Evolutionary conservation across 75 land plant genomes (phyloP), one percentile per base, ranked within the genome.

Genomic region (Sequoiadendron giganteum): DNA sequence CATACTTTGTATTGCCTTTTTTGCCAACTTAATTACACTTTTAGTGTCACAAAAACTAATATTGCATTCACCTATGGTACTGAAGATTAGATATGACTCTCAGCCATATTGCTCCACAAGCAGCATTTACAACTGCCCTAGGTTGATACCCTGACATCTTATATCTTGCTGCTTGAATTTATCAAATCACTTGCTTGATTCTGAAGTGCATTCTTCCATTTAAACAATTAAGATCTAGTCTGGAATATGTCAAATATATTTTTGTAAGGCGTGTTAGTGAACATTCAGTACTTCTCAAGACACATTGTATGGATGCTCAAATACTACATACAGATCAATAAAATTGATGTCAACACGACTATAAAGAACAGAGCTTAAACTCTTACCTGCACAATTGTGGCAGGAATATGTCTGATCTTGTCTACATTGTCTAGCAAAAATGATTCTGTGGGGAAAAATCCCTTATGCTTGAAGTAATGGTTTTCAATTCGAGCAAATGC

Each of bases 401-500:
- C 89, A 84, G 93, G 93, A 82, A 98, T 97, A 81, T 98, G 99
- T 79, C 96, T 90, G 86, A 98, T 98, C 89, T 97, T 98, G 25
- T 98, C 95, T 72, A 98, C 86, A 89, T 98, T 98, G 90, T 98
- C 99, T 54, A 98, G 88, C 78, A 98, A 92, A 88, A 88, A 96
- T 15, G 99, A 97, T 86, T 97, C 99, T 21, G 91, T 86, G 43
- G 99, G 96, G 79, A 98, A 93, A 76, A 98, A 97, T 1, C 99
- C 99, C 83, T 95, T 97, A 89, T 98, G 95, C 86, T 91, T 86
- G 87, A 98, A 98, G 83, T 96, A 98, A 88, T 97, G 99, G 77
- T 98, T 98, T 86, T 98, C 99, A 86, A 98, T 97, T 87, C 97
- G 90, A 87, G 99, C 99, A 93, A 98, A 98, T 85, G 99, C 99